Percentiles rank a stretch among this genome's conserved stretches.
These are phyloP conservation scores for Chlorophyllum brunneum DNA, from an alignment of 768 basidiomycete genomes.

Conservation along the genomic window DNA sequence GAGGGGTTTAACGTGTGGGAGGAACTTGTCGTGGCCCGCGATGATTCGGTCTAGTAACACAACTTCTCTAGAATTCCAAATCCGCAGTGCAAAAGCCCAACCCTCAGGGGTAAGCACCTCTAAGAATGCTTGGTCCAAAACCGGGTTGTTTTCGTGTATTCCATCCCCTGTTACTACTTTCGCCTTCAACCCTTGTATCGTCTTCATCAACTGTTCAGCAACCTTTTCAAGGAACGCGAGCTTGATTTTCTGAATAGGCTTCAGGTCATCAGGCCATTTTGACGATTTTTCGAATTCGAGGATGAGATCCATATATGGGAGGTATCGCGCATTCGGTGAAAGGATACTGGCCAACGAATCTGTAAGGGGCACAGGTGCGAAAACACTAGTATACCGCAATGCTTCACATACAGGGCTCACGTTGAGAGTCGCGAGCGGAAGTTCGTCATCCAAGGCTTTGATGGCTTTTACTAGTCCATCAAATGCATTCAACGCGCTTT, in stretches of 20 bases:
- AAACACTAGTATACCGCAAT: conserved; percentile 80
- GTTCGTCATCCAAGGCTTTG: conserved; percentile 64
- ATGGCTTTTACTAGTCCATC: conserved; percentile 73
- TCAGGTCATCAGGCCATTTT: conserved; percentile 92
- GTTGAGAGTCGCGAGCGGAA: conserved; percentile 77
- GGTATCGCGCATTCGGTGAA: conserved; percentile 58
- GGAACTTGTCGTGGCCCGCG: conserved; percentile 35
- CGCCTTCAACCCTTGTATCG: conserved; percentile 48
- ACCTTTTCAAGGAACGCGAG: conserved; percentile 87
- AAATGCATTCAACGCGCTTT: conserved; percentile 72
- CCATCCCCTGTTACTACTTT: conserved; percentile 56
- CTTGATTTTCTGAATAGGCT: conserved; percentile 91
- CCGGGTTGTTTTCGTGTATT: conserved; percentile 37
- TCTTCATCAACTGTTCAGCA: conserved; percentile 57
- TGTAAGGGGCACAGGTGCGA: conserved; percentile 75
- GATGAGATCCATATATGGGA: conserved; percentile 68
- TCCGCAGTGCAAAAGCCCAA: conserved; percentile 80
- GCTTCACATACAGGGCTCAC: conserved; percentile 70
- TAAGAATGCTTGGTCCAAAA: conserved; percentile 66
- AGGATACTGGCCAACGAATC: conserved; percentile 44
- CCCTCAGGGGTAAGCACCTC: conserved; percentile 80
- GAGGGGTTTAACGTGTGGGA: conserved; percentile 34
- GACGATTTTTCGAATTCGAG: conserved; percentile 91
- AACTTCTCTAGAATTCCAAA: conserved; percentile 86
- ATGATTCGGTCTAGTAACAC: conserved; percentile 71